Base-by-base conservation (phyloP, 352 stramenopile genomes). In the Globisporangium heterothallicum region DNA sequence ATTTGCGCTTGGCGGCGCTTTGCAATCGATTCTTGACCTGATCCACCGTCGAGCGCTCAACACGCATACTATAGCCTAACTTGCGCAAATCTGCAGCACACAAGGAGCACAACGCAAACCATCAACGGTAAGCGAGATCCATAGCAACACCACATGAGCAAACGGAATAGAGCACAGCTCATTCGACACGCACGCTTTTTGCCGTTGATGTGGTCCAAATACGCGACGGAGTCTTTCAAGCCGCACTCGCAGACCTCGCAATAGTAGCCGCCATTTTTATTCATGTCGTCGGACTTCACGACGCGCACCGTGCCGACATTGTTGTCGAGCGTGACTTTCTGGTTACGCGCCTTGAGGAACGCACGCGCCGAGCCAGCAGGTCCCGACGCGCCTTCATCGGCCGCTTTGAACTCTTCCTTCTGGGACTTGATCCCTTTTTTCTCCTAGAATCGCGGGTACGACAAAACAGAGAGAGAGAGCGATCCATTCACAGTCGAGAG, bases 161-260 rank as follows among this genome's bases (percentile, higher is more conserved):
- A 41, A 5, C 16, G 21, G 13, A 8, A n/a, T 27, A 41, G 40
- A 14, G 18, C 10, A 44, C 14, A 30, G 16, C 42, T 4, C n/a
- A 10, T n/a, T 5, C 5, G 10, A 18, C 24, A 84, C 81, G 51
- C 54, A 96, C 87, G 91, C 60, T 93, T 92, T 79, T 97, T 97
- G 58, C 92, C 92, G 64, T 98, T 98, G 68, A 98, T 96, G 58
- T 98, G 92, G 68, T 97, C 92, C 42, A 98, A 66, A 53, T 97
- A 98, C 52, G 86, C 88, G 42, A 96, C 81, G 43, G 85, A 96
- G 61, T 98, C 92, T 68, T 97, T 97, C 32, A 97, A 69, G 3
- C 81, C 74, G 58, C 74, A 87, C 53, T 97, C 92, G 52, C 92
- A 98, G 21, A 97, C 87, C 55, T 97, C 92, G 52, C 92, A 98